Base-by-base conservation (phyloP, 2,329 filamentous ascomycete species). In the Escovopsis sp. region DNA sequence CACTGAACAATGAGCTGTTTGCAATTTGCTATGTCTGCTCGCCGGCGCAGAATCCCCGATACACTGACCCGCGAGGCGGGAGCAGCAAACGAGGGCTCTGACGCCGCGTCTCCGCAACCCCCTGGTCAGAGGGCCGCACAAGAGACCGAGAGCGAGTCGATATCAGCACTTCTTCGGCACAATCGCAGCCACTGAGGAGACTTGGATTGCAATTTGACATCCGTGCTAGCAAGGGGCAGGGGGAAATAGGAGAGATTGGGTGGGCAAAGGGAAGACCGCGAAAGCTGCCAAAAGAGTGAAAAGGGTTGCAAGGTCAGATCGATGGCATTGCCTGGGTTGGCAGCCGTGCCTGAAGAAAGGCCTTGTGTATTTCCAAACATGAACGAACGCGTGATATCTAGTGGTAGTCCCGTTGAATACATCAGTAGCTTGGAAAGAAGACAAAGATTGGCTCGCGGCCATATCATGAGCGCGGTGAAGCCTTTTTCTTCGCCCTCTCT, bases 121-220 rank as follows among this genome's bases (percentile, higher is more conserved):
- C 21, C 21, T 11, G 21, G 21, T 23, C n/a, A 11, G 21, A 23
- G 21, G 21, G 21, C 21, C 21, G n/a, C 21, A 11, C 21, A 11
- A 23, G 21, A 23, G 44, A 45, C 52, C 37, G 45, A 46, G 42
- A 51, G 49, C 48, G 47, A 43, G 57, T 76, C 58, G 53, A 70
- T 90, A 68, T 92, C 73, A 90, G 86, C 86, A 94, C 85, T 85
- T 93, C 85, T 93, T 87, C 83, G 86, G 86, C 87, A 85, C 87
- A 90, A 87, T 76, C 72, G 68, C 76, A 86, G 83, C 79, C 83
- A 94, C 77, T 62, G 58, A 56, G 58, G 77, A 76, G 78, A 73
- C 21, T 23, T 23, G 73, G 68, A 80, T 88, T 90, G 87, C 76
- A 94, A 94, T 94, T 94, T 94, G 86, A 94, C 86, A 94, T 94